Percentiles rank a stretch among this genome's conserved stretches.
These are phyloP conservation scores for Pleurotus tuber-regium DNA, from an alignment of 768 basidiomycete species.

Conservation along the genomic window DNA sequence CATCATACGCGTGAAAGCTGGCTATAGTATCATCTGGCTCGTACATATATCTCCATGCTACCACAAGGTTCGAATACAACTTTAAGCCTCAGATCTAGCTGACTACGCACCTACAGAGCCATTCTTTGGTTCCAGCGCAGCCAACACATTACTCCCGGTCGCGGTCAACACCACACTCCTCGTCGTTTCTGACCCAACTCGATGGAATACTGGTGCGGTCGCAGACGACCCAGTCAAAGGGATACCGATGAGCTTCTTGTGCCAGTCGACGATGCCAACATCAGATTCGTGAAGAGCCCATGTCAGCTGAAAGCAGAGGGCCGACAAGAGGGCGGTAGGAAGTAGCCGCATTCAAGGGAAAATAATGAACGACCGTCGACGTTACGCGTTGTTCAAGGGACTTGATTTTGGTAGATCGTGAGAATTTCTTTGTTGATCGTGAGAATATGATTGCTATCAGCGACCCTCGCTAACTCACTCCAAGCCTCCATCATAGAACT, in stretches of 20 bases:
- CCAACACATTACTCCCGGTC: slow-evolving; percentile 75
- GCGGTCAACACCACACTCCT: slow-evolving; percentile 59
- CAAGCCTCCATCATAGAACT: background rate
- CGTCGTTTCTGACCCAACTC: slow-evolving; percentile 24
- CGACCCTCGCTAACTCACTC: background rate
- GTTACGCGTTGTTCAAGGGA: too few species aligned
- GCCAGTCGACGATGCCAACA: slow-evolving; percentile 86
- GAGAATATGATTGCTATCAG: background rate
- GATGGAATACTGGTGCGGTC: slow-evolving; percentile 61
- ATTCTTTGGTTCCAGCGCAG: slow-evolving; percentile 62
- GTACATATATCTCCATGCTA: slow-evolving; percentile 82
- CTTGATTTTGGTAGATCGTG: too few species aligned
- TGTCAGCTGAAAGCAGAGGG: slow-evolving; percentile 17
- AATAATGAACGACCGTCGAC: too few species aligned
- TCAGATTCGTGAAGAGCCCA: slow-evolving; percentile 69
- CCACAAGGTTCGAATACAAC: slow-evolving; percentile 9
- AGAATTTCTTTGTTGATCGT: too few species aligned
- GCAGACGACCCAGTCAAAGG: slow-evolving; percentile 51
- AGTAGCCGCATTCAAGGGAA: slow-evolving; percentile 25
- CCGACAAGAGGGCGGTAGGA: slow-evolving; percentile 16
- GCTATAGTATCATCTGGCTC: slow-evolving; percentile 67
- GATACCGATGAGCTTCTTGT: slow-evolving; percentile 72
- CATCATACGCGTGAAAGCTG: slow-evolving; percentile 54
- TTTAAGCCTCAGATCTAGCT: background rate
- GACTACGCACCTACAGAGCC: slow-evolving; percentile 65